phyloP scores from a whole-genome alignment of 225 moss, liverwort and hornwort genomes.

The Takakia lepidozioides region DNA sequence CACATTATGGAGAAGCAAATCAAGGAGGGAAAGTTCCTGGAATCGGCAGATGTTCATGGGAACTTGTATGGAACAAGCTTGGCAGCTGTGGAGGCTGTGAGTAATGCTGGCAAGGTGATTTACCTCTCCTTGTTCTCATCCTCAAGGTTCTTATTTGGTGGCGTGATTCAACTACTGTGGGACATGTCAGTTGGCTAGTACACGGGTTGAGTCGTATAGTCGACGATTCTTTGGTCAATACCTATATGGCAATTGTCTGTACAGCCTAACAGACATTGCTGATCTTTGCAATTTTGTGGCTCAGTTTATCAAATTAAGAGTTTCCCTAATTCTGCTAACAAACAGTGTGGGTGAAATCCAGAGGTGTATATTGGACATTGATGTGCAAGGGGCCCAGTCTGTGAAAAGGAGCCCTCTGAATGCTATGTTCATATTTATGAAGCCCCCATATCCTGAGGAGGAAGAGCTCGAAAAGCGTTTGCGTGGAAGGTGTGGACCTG shows the following conservation, averaged over 20 bases:
- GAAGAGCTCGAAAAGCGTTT: constrained; percentile 85
- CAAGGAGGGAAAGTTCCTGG: constrained; percentile 75
- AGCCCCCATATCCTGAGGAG: constrained; percentile 79
- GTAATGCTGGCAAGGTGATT: constrained; percentile 85
- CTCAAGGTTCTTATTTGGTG: too few relatives aligned
- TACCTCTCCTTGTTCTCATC: too few relatives aligned
- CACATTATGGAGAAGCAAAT: constrained; percentile 64
- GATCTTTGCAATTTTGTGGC: too few relatives aligned
- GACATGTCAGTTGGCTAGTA: too few relatives aligned
- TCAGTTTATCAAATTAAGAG: too few relatives aligned
- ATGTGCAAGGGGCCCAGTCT: constrained; percentile 83
- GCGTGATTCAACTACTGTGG: too few relatives aligned
- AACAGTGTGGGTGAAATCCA: too few relatives aligned
- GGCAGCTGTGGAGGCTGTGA: constrained; percentile 81
- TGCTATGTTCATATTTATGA: constrained; percentile 72
- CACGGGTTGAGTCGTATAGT: too few relatives aligned
- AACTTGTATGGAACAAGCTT: constrained; percentile 94
- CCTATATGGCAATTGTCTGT: too few relatives aligned
- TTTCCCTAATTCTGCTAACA: too few relatives aligned
- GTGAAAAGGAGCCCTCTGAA: constrained; percentile 65
- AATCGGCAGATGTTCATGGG: constrained; percentile 94
- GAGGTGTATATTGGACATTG: constrained; percentile 94
- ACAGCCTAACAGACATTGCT: too few relatives aligned
- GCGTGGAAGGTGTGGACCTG: constrained; percentile 72
- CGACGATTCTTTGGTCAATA: too few relatives aligned